Evolutionary conservation across 306 rosid genomes (phyloP), one percentile per base, ranked within the genome.

Genomic region (Cicer judaicum): DNA sequence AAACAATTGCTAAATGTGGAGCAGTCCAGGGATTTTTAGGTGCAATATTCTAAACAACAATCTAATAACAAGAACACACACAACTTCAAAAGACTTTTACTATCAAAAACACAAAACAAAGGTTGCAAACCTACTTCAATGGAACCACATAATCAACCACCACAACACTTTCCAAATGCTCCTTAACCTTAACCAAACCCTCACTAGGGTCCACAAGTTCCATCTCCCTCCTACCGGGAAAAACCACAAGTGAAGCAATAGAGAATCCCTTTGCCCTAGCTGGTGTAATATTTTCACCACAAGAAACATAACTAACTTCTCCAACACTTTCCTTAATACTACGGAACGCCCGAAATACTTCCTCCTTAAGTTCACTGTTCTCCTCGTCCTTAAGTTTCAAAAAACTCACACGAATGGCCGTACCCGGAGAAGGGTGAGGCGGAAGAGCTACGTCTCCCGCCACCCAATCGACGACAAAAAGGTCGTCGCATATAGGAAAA

Each of bases 381-480:
- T 50, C 29, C 8, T 56, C 39, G 15, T 85, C 97, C 79, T 90
- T 93, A 42, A 86, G 13, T 18, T 89, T 93, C 68, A 93, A 29
- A 55, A 90, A 82, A 54, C 84, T 86, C 39, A 84, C 74, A 10
- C 90, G 68, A 6, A 87, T 7, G 0, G 86, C 86, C 0, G 93
- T 89, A 0, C 95, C 93, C 0, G 74, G 75, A 0, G 79, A 12
- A 1, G 76, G 63, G 0, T 48, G 59, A 1, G 75, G n/a, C 0
- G 7, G 43, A 38, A 68, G 69, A 6, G 60, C 2, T 46, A 29
- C 1, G 2, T 79, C 85, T 1, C 44, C 83, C 38, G 80, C 80
- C 34, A 90, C 77, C 92, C 94, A 90, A 63, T 93, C 93, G 42
- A 87, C 81, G 64, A 87, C 93, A 90, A 93, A 72, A 80, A 93